Base-by-base conservation (phyloP, 371 early-diverging fungal species). In the Chytridiales sp. region DNA sequence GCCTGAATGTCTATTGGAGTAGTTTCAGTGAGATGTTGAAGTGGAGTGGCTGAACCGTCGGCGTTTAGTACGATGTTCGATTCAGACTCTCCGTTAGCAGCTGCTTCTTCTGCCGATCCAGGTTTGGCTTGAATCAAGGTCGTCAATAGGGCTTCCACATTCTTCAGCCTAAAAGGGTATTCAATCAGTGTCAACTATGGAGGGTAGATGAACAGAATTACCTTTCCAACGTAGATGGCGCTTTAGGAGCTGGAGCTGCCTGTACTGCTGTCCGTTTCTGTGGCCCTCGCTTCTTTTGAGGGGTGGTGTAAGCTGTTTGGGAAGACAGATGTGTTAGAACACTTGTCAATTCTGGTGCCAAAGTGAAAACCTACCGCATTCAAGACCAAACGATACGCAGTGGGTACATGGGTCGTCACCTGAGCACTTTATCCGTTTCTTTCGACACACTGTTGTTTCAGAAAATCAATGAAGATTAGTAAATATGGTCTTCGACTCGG, bases 281-380 rank as follows among this genome's bases (percentile, higher is more conserved):
- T 21, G 73, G 73, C 3, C 73, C 73, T 15, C 73, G 61, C 56
- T 73, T 73, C 49, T 51, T 65, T 56, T 61, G 65, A n/a, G 69
- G 73, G 8, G 61, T 61, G 2, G 66, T 64, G 56, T 66, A 72
- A 9, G 65, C 67, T 67, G 60, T 15, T 31, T 13, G 15, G 19
- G 43, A 32, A 11, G 22, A 11, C 11, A 53, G 24, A 13, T 11
- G n/a, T 13, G n/a, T 31, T 29, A 43, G 43, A 30, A 13, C 9
- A 44, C 15, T 3, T n/a, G 15, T 29, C 34, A 43, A 22, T 11
- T 27, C 6, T 1, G 27, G 49, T 9, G 31, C 19, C 22, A 30
- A 2, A 9, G 11, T 30, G 8, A 29, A 21, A 13, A 59, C 54
- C n/a, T 31, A 67, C 62, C 62, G 61, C 68, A 72, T 9, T 35